Percentiles rank a stretch among this genome's conserved stretches.
These are phyloP conservation scores for Trichoderma gracile DNA, from an alignment of 2,329 filamentous ascomycete genomes.

Conservation along the genomic window DNA sequence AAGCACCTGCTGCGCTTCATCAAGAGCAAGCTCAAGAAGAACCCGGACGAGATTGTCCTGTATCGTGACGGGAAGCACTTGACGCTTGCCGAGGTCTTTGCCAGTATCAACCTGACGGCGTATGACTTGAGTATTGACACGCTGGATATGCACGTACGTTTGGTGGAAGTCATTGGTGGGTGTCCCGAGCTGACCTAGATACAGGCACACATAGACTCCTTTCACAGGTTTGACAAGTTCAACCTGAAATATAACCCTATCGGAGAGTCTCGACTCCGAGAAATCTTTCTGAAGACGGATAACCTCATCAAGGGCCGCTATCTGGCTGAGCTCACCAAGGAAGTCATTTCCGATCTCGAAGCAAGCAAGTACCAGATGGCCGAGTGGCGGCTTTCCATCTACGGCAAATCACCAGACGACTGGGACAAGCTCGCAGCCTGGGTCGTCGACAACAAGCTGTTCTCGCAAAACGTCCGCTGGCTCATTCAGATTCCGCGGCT, in stretches of 20 bases:
- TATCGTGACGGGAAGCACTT: slow-evolving; percentile 90
- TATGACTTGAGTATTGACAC: slow-evolving; percentile 99
- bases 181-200: background rate
- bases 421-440: slow-evolving; percentile 99
- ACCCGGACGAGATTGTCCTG: slow-evolving; percentile 87
- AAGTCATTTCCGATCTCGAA: slow-evolving; percentile 95
- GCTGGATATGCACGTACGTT: slow-evolving; percentile 90
- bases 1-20: slow-evolving; percentile 98
- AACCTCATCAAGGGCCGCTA: slow-evolving; percentile 97
- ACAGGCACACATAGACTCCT: slow-evolving; percentile 91
- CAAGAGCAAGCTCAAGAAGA: slow-evolving; percentile 99
- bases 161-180: rapidly evolving
- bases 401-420: slow-evolving; percentile 86
- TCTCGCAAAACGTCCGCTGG: slow-evolving; percentile 97
- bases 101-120: slow-evolving; percentile 94
- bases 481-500: slow-evolving; percentile 92
- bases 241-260: slow-evolving; percentile 98
- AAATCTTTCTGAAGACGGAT: slow-evolving; percentile 99
- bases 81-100: slow-evolving; percentile 89
- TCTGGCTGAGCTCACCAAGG: slow-evolving; percentile 94
- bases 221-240: slow-evolving; percentile 99
- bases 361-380: slow-evolving; percentile 99
- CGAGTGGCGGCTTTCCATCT: slow-evolving; percentile 98
- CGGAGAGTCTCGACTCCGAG: slow-evolving; percentile 89
- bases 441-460: slow-evolving; percentile 99